These are phyloP conservation scores for Pseudoperonospora humuli DNA, from an alignment of 352 stramenopile genomes.

Conservation along the genomic window DNA sequence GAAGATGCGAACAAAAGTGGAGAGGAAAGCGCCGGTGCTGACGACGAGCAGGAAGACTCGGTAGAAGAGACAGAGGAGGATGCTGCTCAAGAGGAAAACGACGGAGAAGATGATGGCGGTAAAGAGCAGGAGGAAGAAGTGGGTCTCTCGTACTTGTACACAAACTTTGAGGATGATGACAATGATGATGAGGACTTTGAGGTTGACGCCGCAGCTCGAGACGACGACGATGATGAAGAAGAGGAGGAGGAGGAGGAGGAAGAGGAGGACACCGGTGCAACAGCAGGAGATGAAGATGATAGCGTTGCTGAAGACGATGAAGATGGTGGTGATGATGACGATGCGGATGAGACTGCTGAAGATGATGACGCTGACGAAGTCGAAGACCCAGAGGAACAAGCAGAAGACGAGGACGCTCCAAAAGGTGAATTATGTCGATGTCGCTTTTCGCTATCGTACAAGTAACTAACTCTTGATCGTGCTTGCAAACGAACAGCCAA, in stretches of 20 bases:
- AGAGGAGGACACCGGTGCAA: constrained; percentile 19
- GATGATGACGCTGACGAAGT: neutral
- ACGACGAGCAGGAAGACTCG: constrained; percentile 36
- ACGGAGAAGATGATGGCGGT: constrained; percentile 15
- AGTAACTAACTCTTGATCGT: constrained; percentile 1
- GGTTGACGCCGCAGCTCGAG: constrained; percentile 17
- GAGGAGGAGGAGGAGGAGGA: constrained; percentile 11
- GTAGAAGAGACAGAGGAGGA: constrained; percentile 28
- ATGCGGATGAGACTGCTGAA: constrained; percentile 9
- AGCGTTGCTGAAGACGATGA: neutral
- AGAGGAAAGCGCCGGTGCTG: constrained; percentile 18
- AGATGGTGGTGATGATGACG: constrained; percentile 33
- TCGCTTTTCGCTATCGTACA: neutral
- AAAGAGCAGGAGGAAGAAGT: constrained; percentile 36
- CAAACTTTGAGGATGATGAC: constrained; percentile 50
- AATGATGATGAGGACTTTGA: constrained; percentile 36
- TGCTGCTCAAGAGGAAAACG: constrained; percentile 19
- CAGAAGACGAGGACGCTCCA: constrained; percentile 29
- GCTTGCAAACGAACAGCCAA: constrained; percentile 36
- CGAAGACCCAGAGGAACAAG: no score
- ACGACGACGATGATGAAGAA: constrained; percentile 42
- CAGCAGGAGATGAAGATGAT: constrained; percentile 16
- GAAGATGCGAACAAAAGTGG: constrained; percentile 25
- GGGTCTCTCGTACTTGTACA: constrained; percentile 58
- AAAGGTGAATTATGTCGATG: constrained; percentile 27